Evolutionary conservation across 169 alveolate species (phyloP).

Genomic region (Babesia ovata): DNA sequence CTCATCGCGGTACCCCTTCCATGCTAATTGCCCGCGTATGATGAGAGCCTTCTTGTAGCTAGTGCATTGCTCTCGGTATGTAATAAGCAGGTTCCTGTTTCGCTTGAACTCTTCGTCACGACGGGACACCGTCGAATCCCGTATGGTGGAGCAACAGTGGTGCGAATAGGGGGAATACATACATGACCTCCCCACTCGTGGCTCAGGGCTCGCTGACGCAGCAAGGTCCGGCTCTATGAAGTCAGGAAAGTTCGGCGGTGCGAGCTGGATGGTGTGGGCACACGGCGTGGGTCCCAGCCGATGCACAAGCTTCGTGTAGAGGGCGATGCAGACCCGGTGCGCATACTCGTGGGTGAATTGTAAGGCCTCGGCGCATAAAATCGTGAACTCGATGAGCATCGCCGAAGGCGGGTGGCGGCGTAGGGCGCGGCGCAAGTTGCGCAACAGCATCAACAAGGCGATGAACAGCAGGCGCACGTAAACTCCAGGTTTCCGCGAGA

Average conservation of each 20-base stretch:
- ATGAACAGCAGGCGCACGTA: constrained; percentile 29
- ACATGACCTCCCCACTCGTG: too few species aligned
- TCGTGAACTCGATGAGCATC: constrained; percentile 38
- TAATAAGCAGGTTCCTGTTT: not conserved
- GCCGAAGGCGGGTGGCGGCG: constrained; percentile 16
- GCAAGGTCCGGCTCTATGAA: not conserved
- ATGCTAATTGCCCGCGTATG: not conserved
- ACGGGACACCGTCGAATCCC: too few species aligned
- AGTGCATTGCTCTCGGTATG: not conserved
- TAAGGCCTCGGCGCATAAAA: constrained; percentile 41
- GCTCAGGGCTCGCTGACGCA: not conserved
- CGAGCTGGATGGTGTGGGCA: not conserved
- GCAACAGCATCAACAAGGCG: constrained; percentile 31
- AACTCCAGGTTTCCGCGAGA: constrained; percentile 27
- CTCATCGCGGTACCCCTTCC: not conserved
- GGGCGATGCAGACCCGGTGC: constrained; percentile 10
- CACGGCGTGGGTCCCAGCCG: not conserved
- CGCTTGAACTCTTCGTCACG: constrained; percentile 6
- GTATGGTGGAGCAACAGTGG: not conserved
- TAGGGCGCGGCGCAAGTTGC: constrained; percentile 45
- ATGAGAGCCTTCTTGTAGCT: constrained; percentile 1
- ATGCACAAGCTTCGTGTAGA: not conserved
- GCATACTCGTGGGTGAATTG: constrained; percentile 36
- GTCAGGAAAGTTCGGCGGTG: not conserved
- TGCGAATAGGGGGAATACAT: not conserved